Base-by-base conservation (phyloP, 2,329 filamentous ascomycete species). In the Nigrospora oryzae region DNA sequence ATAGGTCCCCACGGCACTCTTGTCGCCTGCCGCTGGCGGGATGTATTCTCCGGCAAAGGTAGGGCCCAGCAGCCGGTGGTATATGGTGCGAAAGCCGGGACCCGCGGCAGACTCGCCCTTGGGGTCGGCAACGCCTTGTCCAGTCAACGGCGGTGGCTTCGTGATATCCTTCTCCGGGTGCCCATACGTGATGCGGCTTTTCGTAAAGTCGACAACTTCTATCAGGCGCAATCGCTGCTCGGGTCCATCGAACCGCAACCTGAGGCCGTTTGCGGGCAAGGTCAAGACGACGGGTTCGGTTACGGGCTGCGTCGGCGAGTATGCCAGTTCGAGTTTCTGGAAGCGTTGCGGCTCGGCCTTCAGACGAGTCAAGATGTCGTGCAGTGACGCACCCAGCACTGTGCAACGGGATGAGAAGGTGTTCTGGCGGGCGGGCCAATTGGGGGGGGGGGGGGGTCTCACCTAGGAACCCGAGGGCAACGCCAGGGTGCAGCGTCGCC, bases 11-110 rank as follows among this genome's bases (percentile, higher is more conserved):
- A 74, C 68, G 14, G 72, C 70, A 11, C 73, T 71, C 36, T 71
- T 68, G 33, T 72, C 66, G 3, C 69, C 71, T 1, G 69, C 58
- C 7, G 65, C 62, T 1, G 87, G 80, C 10, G 84, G 76, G 34
- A 95, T 75, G 58, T 91, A 98, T 69, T 98, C 93, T 51, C 93
- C 93, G 1, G 86, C 86, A 61, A 95, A 97, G 0, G 91, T 94
- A 15, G 90, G 90, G 0, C 93, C 93, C 51, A 98, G 83, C n/a
- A 96, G 73, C 43, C 87, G 83, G 56, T 95, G 89, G 62, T 97
- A 98, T 53, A 98, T 84, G 63, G 94, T 88, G 48, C 84, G 78
- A 62, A 95, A 95, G 14, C 79, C 84, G 5, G 89, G 90, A 0
- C 88, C 88, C 11, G 63, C 62, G 40, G 70, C 30, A 47, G 51